Conservation (phyloP, 2,329 filamentous ascomycete species). For the Penicillium vulpinum region DNA sequence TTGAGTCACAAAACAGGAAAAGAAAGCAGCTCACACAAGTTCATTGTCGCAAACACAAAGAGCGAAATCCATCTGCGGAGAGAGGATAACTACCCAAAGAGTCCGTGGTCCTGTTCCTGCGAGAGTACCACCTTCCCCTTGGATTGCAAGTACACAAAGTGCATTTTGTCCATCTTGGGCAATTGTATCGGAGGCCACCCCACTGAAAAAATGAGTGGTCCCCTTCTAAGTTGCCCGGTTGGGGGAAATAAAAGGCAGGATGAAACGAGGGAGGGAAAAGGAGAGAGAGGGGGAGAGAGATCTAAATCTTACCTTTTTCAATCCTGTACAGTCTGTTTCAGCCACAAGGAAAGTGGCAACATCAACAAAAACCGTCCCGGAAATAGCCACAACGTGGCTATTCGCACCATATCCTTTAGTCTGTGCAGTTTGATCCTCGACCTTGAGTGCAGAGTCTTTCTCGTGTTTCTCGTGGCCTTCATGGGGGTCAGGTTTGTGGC, state of each 20-base stretch:
- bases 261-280: background rate
- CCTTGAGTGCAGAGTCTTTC: slow-evolving; percentile 32
- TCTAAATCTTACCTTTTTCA: slow-evolving; percentile 38
- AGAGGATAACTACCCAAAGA: slow-evolving; percentile 37
- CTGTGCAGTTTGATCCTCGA: slow-evolving; percentile 51
- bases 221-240: slow-evolving; percentile 58
- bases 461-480: slow-evolving; percentile 45
- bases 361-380: slow-evolving; percentile 75
- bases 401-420: slow-evolving; percentile 81
- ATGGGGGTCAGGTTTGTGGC: slow-evolving; percentile 76
- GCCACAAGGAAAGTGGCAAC: slow-evolving; percentile 72
- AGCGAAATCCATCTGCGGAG: slow-evolving; percentile 38
- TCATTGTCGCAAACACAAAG: slow-evolving; percentile 16
- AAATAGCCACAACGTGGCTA: slow-evolving; percentile 66
- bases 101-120: background rate
- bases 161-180: slow-evolving; percentile 50
- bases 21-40: slow-evolving; percentile 2
- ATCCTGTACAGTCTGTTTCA: slow-evolving; percentile 61
- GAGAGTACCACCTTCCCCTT: background rate
- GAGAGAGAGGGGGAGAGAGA: slow-evolving; percentile 7
- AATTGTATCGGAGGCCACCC: slow-evolving; percentile 60
- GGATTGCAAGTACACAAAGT: slow-evolving; percentile 1
- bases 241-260: background rate
- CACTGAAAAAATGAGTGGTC: slow-evolving; percentile 48
- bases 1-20: background rate